Conservation (phyloP, 208 protist genomes). For the Leishmania braziliensis region DNA sequence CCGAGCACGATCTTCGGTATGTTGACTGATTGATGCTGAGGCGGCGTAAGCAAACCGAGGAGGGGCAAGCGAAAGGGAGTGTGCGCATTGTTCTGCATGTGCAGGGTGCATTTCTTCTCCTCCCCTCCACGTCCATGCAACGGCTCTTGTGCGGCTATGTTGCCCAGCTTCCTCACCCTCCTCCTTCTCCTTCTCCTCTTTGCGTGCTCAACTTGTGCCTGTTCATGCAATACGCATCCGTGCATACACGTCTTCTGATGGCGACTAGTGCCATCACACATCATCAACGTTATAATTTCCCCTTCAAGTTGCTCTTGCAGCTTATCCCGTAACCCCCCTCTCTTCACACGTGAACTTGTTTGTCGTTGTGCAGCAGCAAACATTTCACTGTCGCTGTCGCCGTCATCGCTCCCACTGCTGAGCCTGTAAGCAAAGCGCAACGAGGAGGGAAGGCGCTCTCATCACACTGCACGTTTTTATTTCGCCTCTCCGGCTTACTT, state of each 20-base stretch:
- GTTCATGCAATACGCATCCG: background rate
- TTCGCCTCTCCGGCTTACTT: background rate
- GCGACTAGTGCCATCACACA: background rate
- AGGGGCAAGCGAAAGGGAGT: background rate
- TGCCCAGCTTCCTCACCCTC: background rate
- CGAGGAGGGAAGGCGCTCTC: too few relatives aligned
- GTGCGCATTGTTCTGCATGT: background rate
- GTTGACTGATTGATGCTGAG: background rate
- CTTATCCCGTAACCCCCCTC: background rate
- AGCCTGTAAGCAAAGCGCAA: too few relatives aligned
- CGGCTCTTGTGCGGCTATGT: background rate
- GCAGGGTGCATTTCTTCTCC: background rate
- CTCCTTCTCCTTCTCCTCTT: background rate
- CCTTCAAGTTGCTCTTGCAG: background rate
- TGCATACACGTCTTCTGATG: slow-evolving; percentile 3
- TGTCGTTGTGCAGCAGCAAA: background rate
- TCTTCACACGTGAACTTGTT: background rate
- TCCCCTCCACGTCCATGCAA: background rate
- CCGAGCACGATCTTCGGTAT: background rate
- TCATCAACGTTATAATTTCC: background rate
- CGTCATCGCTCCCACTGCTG: background rate
- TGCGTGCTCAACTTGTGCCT: background rate
- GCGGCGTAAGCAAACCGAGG: background rate
- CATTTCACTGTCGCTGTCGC: background rate
- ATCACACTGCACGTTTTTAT: background rate